These are phyloP conservation scores for Gastrolobium villosum DNA, from an alignment of 306 rosid species.

Conservation along the genomic window DNA sequence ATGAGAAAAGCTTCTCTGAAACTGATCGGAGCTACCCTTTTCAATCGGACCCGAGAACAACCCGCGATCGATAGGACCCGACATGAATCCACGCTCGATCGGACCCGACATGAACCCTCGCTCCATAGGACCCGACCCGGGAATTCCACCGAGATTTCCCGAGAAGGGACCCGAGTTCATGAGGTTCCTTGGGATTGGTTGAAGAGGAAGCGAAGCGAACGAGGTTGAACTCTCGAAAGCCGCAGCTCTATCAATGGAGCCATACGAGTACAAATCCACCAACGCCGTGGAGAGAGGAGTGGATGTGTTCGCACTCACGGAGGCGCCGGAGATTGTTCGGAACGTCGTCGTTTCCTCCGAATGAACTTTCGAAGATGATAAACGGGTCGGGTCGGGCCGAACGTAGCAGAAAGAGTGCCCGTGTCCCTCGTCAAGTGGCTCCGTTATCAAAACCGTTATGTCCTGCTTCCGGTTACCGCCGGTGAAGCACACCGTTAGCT, in stretches of 20 bases:
- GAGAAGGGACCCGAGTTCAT: conserved; percentile 80
- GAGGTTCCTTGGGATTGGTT: conserved; percentile 77
- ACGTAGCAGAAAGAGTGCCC: conserved; percentile 99
- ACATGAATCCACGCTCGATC: conserved; percentile 96
- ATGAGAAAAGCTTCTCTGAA: conserved; percentile 89
- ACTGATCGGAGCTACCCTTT: conserved; percentile 64
- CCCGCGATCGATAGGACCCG: conserved; percentile 95
- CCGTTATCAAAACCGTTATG: conserved; percentile 60
- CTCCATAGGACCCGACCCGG: conserved; percentile 84
- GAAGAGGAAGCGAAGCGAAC: conserved; percentile 92
- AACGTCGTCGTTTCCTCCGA: conserved; percentile 96
- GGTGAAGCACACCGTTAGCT: conserved; percentile 83
- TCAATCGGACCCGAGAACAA: conserved; percentile 91
- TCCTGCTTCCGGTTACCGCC: conserved; percentile 69
- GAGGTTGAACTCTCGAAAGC: conserved; percentile 94
- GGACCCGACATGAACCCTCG: conserved; percentile 96
- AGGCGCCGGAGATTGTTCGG: conserved; percentile 93
- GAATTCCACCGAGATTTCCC: conserved; percentile 62
- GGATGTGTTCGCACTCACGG: conserved; percentile 96
- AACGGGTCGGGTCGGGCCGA: conserved; percentile 80
- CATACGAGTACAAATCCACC: conserved; percentile 79
- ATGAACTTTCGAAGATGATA: conserved; percentile 86
- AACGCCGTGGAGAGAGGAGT: conserved; percentile 92
- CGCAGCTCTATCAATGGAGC: conserved; percentile 83
- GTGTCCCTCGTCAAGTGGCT: conserved; percentile 80